phyloP scores from a whole-genome alignment of 2,329 filamentous ascomycete genomes.

The Apiospora rasikravindrae region DNA sequence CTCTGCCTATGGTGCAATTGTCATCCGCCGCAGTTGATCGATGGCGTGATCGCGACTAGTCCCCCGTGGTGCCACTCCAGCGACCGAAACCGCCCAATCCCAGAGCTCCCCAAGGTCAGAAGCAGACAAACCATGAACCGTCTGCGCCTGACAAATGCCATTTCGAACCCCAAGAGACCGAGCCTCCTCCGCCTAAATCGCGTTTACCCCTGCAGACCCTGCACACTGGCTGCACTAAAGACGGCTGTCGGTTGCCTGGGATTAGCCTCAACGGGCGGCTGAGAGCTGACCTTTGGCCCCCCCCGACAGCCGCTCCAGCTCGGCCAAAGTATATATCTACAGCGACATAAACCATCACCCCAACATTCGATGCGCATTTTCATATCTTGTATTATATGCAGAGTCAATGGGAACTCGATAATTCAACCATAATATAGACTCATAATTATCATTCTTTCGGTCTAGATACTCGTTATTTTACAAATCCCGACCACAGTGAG shows the following conservation, averaged over 20 bases:
- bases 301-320: constrained; percentile 15
- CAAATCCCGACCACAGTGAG: background rate
- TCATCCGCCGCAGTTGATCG: constrained; percentile 24
- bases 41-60: constrained; percentile 25
- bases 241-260: constrained; percentile 14
- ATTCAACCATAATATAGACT: background rate
- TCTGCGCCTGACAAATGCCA: background rate
- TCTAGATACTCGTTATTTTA: background rate
- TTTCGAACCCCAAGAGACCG: constrained; percentile 3
- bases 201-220: constrained; percentile 7
- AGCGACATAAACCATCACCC: background rate
- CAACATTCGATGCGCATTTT: background rate
- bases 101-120: constrained; percentile 22
- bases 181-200: constrained; percentile 15
- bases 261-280: constrained; percentile 22
- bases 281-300: background rate
- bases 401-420: too few species aligned
- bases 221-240: constrained; percentile 2
- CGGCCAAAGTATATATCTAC: background rate
- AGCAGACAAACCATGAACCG: background rate
- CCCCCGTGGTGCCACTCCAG: constrained; percentile 6
- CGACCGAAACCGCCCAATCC: constrained; percentile 17
- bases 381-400: too few species aligned
- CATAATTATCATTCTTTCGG: background rate
- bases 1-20: constrained; percentile 24